Evolutionary conservation across 495 filamentous ascomycete genomes (phyloP).

Genomic region (Aspergillus taichungensis): DNA sequence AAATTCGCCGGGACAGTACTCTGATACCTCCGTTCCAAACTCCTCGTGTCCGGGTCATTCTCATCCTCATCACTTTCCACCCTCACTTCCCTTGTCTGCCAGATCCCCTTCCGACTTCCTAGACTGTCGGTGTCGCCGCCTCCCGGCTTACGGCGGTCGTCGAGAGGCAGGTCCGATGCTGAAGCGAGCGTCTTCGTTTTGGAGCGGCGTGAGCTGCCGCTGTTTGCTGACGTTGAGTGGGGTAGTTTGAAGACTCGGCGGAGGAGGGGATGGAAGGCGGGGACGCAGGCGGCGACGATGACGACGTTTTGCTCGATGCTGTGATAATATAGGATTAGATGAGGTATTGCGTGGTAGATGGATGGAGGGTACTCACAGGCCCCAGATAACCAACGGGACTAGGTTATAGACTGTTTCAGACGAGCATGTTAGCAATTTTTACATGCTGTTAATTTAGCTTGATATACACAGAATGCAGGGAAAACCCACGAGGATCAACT

Average conservation of each 20-base stretch:
- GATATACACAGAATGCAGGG: background rate
- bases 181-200: background rate
- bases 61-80: too few relatives aligned
- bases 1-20: too few relatives aligned
- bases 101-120: background rate
- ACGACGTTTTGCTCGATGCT: conserved; percentile 20
- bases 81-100: background rate
- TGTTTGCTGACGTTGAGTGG: background rate
- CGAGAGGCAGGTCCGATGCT: conserved; percentile 4
- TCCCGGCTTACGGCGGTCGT: background rate
- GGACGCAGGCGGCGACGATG: conserved; percentile 28
- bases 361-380: conserved; percentile 8
- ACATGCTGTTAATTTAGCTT: too few relatives aligned
- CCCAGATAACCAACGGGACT: conserved; percentile 11
- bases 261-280: conserved; percentile 24
- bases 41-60: too few relatives aligned
- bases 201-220: background rate
- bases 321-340: too few relatives aligned
- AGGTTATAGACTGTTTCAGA: conserved; percentile 9
- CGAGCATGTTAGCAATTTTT: too few relatives aligned
- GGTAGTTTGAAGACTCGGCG: conserved; percentile 9
- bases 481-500: conserved; percentile 10
- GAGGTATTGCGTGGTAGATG: background rate
- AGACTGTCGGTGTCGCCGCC: background rate
- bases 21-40: too few relatives aligned